Conservation (phyloP, 2,329 filamentous ascomycete species). For the Penicillium brevicompactum region DNA sequence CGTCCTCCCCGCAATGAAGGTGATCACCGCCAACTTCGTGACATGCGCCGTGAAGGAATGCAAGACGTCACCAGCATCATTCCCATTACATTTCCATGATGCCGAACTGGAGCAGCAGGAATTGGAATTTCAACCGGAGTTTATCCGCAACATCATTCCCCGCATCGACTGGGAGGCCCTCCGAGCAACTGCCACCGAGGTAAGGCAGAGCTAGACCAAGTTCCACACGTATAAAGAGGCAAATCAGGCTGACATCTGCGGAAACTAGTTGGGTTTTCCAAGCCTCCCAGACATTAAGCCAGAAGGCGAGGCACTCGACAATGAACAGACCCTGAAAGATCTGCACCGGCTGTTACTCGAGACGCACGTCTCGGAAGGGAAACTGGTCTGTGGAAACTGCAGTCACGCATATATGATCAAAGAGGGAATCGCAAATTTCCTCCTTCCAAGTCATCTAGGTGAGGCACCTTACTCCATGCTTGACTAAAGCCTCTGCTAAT, state of each 20-base stretch:
- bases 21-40: slow-evolving; percentile 93
- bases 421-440: slow-evolving; percentile 95
- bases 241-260: not conserved
- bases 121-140: slow-evolving; percentile 75
- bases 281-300: slow-evolving; percentile 67
- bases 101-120: slow-evolving; percentile 86
- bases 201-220: slow-evolving; percentile 11
- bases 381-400: slow-evolving; percentile 86
- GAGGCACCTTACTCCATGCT: not conserved
- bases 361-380: slow-evolving; percentile 86
- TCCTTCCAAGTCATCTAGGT: slow-evolving; percentile 87
- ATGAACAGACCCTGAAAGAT: slow-evolving; percentile 73
- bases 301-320: slow-evolving; percentile 61
- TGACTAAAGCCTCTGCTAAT: not conserved
- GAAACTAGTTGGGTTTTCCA: slow-evolving; percentile 73
- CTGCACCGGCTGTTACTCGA: slow-evolving; percentile 82
- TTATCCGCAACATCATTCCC: slow-evolving; percentile 82
- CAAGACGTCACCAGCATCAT: slow-evolving; percentile 77
- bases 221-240: not conserved
- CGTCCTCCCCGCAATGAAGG: slow-evolving; percentile 67
- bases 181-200: slow-evolving; percentile 70
- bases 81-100: slow-evolving; percentile 89
- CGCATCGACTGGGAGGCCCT: slow-evolving; percentile 87
- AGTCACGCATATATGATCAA: slow-evolving; percentile 92
- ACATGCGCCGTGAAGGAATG: slow-evolving; percentile 95